Evolutionary conservation across 768 basidiomycete genomes (phyloP).

Genomic region (Dioszegia aurantiaca): DNA sequence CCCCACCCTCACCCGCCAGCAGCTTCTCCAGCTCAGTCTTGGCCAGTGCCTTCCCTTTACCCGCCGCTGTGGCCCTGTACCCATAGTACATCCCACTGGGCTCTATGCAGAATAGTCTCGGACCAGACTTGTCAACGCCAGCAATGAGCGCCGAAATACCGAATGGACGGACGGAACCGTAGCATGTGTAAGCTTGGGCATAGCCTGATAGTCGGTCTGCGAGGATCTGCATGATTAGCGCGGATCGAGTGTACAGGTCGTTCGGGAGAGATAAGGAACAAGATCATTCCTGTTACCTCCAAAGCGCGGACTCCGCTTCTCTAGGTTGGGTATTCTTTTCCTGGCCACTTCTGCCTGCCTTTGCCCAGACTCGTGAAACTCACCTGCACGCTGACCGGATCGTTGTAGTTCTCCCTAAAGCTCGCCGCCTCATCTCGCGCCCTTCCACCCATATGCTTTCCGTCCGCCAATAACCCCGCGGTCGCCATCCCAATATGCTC

Average conservation of each 20-base stretch:
- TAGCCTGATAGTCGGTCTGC: conserved; percentile 81
- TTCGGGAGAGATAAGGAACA: not conserved
- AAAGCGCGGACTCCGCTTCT: too few species aligned
- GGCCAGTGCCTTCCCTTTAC: conserved; percentile 95
- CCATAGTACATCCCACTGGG: conserved; percentile 92
- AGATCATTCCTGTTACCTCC: too few species aligned
- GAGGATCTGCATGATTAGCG: conserved; percentile 55
- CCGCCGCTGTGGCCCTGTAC: conserved; percentile 92
- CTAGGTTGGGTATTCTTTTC: too few species aligned
- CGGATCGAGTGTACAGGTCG: not conserved
- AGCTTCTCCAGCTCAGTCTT: conserved; percentile 99
- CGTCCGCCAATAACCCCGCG: conserved; percentile 89
- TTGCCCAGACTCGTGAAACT: conserved; percentile 20
- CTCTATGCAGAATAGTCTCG: conserved; percentile 83
- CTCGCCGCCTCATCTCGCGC: conserved; percentile 78
- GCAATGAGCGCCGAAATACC: conserved; percentile 91
- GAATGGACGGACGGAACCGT: conserved; percentile 96
- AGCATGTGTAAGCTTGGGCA: conserved; percentile 92
- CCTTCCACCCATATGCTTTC: conserved; percentile 76
- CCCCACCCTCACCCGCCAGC: conserved; percentile 60
- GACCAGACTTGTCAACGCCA: conserved; percentile 81
- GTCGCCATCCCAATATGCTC: conserved; percentile 91
- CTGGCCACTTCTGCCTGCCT: too few species aligned
- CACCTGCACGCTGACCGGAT: conserved; percentile 77
- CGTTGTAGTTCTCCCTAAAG: conserved; percentile 69